Conservation (phyloP, 768 basidiomycete genomes). For the Calvatia gigantea region DNA sequence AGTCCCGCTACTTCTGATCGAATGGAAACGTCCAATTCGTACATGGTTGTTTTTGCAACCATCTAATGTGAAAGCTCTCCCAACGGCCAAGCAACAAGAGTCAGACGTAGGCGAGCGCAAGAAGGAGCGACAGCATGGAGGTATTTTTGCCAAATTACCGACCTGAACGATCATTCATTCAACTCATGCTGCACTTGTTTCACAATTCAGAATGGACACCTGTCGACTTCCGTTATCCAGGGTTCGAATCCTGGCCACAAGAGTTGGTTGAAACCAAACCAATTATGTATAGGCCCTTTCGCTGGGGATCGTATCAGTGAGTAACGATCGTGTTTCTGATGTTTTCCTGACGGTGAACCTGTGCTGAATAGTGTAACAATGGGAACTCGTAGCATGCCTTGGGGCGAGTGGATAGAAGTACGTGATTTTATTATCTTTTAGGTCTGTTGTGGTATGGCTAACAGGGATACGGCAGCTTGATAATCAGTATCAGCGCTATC, state of each 20-base stretch:
- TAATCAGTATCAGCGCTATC: slow-evolving; percentile 48
- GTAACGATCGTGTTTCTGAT: slow-evolving; percentile 19
- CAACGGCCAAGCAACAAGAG: not conserved
- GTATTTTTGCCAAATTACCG: not conserved
- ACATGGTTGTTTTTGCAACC: not conserved
- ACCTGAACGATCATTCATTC: not conserved
- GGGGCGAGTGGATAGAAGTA: slow-evolving; percentile 74
- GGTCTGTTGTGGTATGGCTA: not conserved
- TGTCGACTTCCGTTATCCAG: slow-evolving; percentile 47
- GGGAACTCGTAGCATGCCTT: slow-evolving; percentile 65
- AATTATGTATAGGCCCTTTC: slow-evolving; percentile 64
- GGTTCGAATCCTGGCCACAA: slow-evolving; percentile 36
- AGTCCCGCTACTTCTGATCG: not conserved
- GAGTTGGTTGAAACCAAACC: slow-evolving; percentile 45
- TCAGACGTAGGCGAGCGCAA: not conserved
- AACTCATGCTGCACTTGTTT: not conserved
- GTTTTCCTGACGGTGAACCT: not conserved
- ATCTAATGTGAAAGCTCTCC: not conserved
- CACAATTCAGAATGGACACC: slow-evolving; percentile 47
- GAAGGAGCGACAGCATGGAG: not conserved
- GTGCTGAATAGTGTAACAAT: slow-evolving; percentile 53
- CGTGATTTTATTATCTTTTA: slow-evolving; percentile 9
- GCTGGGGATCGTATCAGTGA: slow-evolving; percentile 61
- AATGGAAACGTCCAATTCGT: not conserved
- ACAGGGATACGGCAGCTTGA: slow-evolving; percentile 43